phyloP scores from a whole-genome alignment of 2,329 filamentous ascomycete species.

The Aspergillus niger region DNA sequence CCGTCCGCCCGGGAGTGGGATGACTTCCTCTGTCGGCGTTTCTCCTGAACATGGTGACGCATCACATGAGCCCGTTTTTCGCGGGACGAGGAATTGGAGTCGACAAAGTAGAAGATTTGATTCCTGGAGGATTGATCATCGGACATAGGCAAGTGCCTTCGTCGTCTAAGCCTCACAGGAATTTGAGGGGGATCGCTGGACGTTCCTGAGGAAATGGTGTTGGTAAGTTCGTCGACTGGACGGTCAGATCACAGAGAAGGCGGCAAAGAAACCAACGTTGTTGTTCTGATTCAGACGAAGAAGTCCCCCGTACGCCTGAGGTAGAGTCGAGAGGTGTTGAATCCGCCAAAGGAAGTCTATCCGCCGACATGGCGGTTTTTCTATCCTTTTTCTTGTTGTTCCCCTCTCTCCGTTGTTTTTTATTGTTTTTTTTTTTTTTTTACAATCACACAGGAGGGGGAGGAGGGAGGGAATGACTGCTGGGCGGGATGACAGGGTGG shows the following conservation, averaged over 20 bases:
- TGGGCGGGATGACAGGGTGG: constrained; percentile 12
- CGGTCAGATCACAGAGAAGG: background rate
- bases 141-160: constrained; percentile 29
- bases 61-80: constrained; percentile 49
- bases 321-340: constrained; percentile 17
- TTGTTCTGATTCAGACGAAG: constrained; percentile 15
- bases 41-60: constrained; percentile 48
- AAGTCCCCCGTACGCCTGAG: constrained; percentile 10
- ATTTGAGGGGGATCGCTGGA: constrained; percentile 21
- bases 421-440: background rate
- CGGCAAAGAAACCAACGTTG: constrained; percentile 21
- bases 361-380: constrained; percentile 21
- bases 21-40: constrained; percentile 36
- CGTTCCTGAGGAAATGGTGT: constrained; percentile 19
- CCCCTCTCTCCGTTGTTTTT: background rate
- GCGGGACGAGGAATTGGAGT: constrained; percentile 42
- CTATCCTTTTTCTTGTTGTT: background rate
- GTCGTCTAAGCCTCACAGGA: constrained; percentile 25
- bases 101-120: constrained; percentile 45
- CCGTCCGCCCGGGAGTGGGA: constrained; percentile 23
- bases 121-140: constrained; percentile 27
- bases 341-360: constrained; percentile 19
- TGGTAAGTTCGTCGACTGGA: constrained; percentile 12
- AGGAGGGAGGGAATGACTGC: background rate
- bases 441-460: background rate